phyloP scores from a whole-genome alignment of 352 stramenopile genomes.

The Plasmopara viticola region DNA sequence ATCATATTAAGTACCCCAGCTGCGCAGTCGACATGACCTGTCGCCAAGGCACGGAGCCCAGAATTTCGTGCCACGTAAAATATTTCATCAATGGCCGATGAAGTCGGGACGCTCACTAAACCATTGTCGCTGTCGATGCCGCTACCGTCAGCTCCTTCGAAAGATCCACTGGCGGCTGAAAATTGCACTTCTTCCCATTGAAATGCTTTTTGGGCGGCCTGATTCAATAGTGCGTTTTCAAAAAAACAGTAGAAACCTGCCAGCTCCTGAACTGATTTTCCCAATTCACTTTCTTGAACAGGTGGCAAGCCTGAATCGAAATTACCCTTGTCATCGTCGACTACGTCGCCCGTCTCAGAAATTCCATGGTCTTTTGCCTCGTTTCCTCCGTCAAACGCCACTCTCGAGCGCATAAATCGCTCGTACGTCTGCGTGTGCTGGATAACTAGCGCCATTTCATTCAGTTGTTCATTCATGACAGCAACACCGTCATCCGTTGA shows the following conservation, averaged over 20 bases:
- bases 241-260: constrained; percentile 85
- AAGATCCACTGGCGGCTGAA: constrained; percentile 26
- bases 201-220: constrained; percentile 76
- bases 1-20: constrained; percentile 84
- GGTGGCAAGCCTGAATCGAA: constrained; percentile 31
- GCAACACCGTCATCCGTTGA: constrained; percentile 53
- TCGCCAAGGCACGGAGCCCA: constrained; percentile 69
- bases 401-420: constrained; percentile 77
- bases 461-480: constrained; percentile 77
- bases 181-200: constrained; percentile 79
- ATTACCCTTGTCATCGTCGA: constrained; percentile 6
- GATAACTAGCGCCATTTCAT: constrained; percentile 81
- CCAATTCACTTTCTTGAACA: constrained; percentile 68
- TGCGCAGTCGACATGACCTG: constrained; percentile 74
- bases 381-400: constrained; percentile 14
- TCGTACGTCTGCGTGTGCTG: constrained; percentile 87
- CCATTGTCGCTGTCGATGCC: constrained; percentile 16
- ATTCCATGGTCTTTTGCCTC: constrained; percentile 5
- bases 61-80: constrained; percentile 84
- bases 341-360: constrained; percentile 2
- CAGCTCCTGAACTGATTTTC: constrained; percentile 77
- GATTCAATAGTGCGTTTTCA: constrained; percentile 71
- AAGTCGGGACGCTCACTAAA: constrained; percentile 63
- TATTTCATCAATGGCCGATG: constrained; percentile 81
- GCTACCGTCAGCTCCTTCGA: constrained; percentile 4